A percentile compares a stretch with the other conserved stretches of the same genome.
Conservation (phyloP, 371 early-diverging fungal genomes). For the Zychaea mexicana region DNA sequence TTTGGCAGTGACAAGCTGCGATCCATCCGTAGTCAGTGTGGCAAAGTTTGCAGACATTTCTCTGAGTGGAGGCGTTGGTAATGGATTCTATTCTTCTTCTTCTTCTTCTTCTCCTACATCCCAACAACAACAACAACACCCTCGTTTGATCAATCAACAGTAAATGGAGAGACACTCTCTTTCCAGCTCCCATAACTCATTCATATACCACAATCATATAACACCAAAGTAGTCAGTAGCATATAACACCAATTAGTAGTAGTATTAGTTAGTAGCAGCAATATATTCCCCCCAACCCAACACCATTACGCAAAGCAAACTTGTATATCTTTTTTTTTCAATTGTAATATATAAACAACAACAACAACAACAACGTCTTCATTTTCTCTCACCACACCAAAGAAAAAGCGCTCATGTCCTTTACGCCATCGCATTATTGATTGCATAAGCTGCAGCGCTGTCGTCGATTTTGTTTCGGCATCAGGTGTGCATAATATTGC, state of each 20-base stretch:
- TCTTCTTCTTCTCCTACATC: background rate
- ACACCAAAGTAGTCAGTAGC: too few relatives aligned
- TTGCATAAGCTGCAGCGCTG: too few relatives aligned
- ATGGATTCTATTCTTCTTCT: conserved; percentile 15
- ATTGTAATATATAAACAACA: background rate
- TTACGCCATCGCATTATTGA: too few relatives aligned
- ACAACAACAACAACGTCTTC: background rate
- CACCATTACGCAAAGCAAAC: background rate
- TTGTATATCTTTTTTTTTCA: background rate
- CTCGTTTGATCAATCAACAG: background rate
- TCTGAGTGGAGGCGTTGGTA: conserved; percentile 32
- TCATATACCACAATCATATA: background rate
- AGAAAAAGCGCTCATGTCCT: too few relatives aligned
- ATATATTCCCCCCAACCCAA: background rate
- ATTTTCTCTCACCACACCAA: background rate
- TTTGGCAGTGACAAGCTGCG: conserved; percentile 48
- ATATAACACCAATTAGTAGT: too few relatives aligned
- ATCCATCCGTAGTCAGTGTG: conserved; percentile 44
- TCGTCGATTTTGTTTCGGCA: too few relatives aligned
- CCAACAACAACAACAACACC: background rate
- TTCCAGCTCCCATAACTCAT: background rate
- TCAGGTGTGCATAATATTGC: too few relatives aligned
- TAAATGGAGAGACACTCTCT: background rate
- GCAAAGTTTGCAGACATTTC: conserved; percentile 46
- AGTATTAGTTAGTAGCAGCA: too few relatives aligned